Base-by-base conservation (phyloP, 805 yeast genomes). In the Hyphopichia homilentoma region DNA sequence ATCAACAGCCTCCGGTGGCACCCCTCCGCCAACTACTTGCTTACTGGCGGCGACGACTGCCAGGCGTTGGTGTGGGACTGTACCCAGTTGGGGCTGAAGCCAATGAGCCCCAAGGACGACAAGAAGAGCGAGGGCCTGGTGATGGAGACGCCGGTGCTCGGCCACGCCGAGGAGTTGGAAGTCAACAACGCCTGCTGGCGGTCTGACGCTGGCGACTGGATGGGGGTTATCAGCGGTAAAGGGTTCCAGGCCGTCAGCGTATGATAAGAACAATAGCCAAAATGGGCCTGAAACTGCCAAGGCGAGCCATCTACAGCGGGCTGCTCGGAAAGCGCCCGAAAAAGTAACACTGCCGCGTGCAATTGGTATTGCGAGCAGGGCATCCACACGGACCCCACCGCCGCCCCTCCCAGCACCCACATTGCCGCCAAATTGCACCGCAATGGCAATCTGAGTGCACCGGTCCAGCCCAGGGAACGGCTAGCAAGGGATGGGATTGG, bases 1-100 rank as follows among this genome's bases (percentile, higher is more conserved):
- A 75, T 90, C 16, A 90, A 90, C 51, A 69, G 79, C 41, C 73
- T 89, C 12, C 59, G 70, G 32, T 90, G 97, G 97, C 90, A 89
- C 46, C 97, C 97, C 0, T 54, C 72, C 1, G 70, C 78, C 20
- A 79, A 82, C 39, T 54, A 72, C 18, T 55, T 90, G 13, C 45
- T 79, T 11, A 71, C 80, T 1, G 80, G 95, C 45, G 70, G 82
- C 45, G 81, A 81, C 60, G 84, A 79, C 55, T 76, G 93, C 52
- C 88, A 82, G 52, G 81, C 81, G 1, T 56, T 83, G 18, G 65
- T 78, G 12, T 81, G 88, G 81, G 88, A 84, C 50, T 57, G 81
- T 33, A 64, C 57, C 36, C 49, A 50, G 30, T 30, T 64, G 7
- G 33, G 31, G 16, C 8, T 12, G 18, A 19, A 3, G 13, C 32